Percentiles rank a stretch among this genome's conserved stretches.
These are phyloP conservation scores for Salix exigua DNA, from an alignment of 345 rosid genomes.

Conservation along the genomic window DNA sequence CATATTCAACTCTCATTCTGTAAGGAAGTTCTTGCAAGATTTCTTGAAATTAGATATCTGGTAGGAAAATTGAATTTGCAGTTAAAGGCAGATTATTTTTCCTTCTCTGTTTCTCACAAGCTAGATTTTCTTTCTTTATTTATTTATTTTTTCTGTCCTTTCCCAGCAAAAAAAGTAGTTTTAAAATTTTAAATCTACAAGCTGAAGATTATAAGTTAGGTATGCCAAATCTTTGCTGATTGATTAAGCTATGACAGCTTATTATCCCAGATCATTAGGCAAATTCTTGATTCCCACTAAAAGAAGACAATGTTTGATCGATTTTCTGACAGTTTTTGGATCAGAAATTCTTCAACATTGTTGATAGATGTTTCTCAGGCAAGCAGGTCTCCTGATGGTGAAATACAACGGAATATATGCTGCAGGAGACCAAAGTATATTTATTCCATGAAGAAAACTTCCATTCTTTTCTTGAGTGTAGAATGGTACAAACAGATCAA, in stretches of 20 bases:
- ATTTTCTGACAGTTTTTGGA: background rate
- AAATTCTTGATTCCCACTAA: background rate
- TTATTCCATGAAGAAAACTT: background rate
- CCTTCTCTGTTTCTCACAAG: background rate
- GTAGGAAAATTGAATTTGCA: background rate
- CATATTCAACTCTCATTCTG: background rate
- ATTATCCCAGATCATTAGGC: background rate
- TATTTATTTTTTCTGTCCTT: background rate
- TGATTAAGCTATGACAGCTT: background rate
- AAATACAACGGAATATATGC: background rate
- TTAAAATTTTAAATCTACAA: background rate
- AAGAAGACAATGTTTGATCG: background rate
- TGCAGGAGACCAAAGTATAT: background rate
- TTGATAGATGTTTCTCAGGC: background rate
- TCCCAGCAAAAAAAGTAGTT: background rate
- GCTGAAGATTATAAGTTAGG: background rate
- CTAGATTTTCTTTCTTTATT: background rate
- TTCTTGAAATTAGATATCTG: background rate
- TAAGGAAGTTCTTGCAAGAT: background rate
- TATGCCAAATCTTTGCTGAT: background rate
- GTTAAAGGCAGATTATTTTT: background rate
- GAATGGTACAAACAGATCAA: no score
- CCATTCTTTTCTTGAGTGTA: constrained; percentile 1
- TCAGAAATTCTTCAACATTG: background rate
- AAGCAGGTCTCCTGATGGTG: constrained; percentile 3